phyloP scores from a whole-genome alignment of 371 early-diverging fungal genomes.

The Mortierella sp. region DNA sequence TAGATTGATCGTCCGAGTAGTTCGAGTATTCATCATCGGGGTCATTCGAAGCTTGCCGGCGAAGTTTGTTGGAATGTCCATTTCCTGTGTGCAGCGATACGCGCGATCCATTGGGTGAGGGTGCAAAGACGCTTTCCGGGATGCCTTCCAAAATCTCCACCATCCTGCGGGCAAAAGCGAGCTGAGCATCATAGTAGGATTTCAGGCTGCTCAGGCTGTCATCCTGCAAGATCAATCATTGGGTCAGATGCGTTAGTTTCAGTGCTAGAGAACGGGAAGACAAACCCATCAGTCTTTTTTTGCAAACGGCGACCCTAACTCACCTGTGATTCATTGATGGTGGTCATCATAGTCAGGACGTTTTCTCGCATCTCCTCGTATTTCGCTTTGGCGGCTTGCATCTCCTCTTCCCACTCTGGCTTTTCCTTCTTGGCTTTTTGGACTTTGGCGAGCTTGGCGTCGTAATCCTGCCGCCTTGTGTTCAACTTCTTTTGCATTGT shows the following conservation, averaged over 20 bases:
- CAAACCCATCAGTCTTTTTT: neutral
- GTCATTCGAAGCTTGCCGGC: slow-evolving; percentile 37
- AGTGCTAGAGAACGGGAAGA: neutral
- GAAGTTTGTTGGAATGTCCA: slow-evolving; percentile 10
- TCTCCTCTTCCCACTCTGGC: slow-evolving; percentile 90
- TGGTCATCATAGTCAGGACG: slow-evolving; percentile 71
- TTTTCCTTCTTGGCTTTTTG: slow-evolving; percentile 92
- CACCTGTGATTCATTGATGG: slow-evolving; percentile 78
- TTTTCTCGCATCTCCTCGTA: slow-evolving; percentile 90
- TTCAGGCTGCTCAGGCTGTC: slow-evolving; percentile 55
- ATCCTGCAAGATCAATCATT: slow-evolving; percentile 23
- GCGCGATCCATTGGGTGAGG: slow-evolving; percentile 24
- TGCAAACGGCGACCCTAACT: neutral
- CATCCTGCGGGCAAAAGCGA: slow-evolving; percentile 57
- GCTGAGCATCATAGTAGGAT: slow-evolving; percentile 62
- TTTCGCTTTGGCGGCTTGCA: slow-evolving; percentile 87
- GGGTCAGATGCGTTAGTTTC: too few species aligned
- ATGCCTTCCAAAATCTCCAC: slow-evolving; percentile 56
- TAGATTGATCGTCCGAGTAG: slow-evolving; percentile 34
- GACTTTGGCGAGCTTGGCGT: slow-evolving; percentile 87
- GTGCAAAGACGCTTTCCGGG: slow-evolving; percentile 37
- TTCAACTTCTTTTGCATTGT: slow-evolving; percentile 85
- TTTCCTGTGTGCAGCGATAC: slow-evolving; percentile 19
- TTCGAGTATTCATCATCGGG: slow-evolving; percentile 40
- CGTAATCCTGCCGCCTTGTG: slow-evolving; percentile 90